A percentile compares a stretch with the other conserved stretches of the same genome.
Evolutionary conservation across 148 eudicot genomes (phyloP).

Genomic region (Fagopyrum esculentum): DNA sequence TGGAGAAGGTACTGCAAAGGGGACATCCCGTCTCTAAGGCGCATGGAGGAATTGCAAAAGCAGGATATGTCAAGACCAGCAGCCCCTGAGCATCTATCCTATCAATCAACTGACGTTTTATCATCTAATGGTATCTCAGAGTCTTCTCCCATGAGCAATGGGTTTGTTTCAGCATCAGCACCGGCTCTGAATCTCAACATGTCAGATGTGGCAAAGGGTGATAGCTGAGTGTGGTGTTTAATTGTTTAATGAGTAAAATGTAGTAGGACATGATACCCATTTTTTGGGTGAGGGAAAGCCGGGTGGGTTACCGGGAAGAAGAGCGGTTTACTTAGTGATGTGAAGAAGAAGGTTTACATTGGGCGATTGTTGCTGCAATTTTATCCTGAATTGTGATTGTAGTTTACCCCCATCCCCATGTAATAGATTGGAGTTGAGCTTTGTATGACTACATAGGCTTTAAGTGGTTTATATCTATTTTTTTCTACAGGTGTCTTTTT

Average conservation of each 20-base stretch:
- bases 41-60: slow-evolving; percentile 44
- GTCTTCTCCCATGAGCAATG: slow-evolving; percentile 38
- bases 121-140: slow-evolving; percentile 24
- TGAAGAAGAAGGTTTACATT: too few relatives aligned
- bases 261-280: background rate
- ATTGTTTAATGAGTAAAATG: background rate
- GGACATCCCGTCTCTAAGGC: slow-evolving; percentile 70
- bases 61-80: slow-evolving; percentile 15
- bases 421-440: background rate
- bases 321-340: background rate
- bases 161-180: slow-evolving; percentile 31
- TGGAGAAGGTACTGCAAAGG: slow-evolving; percentile 85
- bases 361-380: background rate
- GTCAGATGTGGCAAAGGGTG: background rate
- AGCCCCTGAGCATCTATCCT: slow-evolving; percentile 23
- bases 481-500: background rate
- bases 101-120: slow-evolving; percentile 28
- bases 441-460: background rate
- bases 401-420: background rate
- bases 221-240: too few relatives aligned
- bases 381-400: slow-evolving; percentile 4
- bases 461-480: background rate
- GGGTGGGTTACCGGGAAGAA: background rate
- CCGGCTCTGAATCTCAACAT: slow-evolving; percentile 23
- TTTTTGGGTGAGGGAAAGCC: background rate